phyloP scores from a whole-genome alignment of 345 rosid species.

The Acer yangbiense region DNA sequence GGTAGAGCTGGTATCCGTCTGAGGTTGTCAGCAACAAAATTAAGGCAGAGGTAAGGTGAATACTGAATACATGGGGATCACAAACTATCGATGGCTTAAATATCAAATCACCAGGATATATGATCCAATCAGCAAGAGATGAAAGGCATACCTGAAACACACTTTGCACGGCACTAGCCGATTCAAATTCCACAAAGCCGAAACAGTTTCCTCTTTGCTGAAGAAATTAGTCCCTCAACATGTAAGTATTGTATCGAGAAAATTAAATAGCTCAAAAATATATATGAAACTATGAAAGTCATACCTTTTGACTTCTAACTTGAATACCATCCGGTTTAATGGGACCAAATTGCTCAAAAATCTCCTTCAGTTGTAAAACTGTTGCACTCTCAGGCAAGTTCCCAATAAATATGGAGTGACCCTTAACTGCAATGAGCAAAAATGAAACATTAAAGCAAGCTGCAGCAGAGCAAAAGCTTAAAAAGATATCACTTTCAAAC shows the following conservation, averaged over 20 bases:
- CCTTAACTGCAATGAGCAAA: slow-evolving; percentile 43
- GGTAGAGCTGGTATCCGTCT: neutral
- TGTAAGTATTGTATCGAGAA: neutral
- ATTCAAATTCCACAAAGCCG: slow-evolving; percentile 82
- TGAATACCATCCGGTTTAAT: slow-evolving; percentile 59
- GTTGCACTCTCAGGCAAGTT: slow-evolving; percentile 67
- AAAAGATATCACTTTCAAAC: neutral
- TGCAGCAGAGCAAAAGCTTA: neutral
- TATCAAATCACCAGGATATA: neutral
- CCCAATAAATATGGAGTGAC: slow-evolving; percentile 60
- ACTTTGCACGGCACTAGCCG: slow-evolving; percentile 57
- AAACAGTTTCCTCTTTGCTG: slow-evolving; percentile 61
- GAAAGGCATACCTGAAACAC: slow-evolving; percentile 57
- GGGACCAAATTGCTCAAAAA: slow-evolving; percentile 51
- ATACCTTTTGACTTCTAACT: slow-evolving; percentile 70
- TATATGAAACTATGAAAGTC: slow-evolving; percentile 2
- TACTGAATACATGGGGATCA: neutral
- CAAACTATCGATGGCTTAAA: neutral
- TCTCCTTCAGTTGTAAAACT: slow-evolving; percentile 38
- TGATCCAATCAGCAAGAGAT: neutral
- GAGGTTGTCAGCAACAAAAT: neutral
- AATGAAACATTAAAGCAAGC: neutral
- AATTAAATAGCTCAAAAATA: neutral
- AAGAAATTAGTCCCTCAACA: slow-evolving; percentile 15
- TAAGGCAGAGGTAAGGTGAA: neutral